Evolutionary conservation across 371 early-diverging fungal species (phyloP).

Genomic region (Mucor piriformis): DNA sequence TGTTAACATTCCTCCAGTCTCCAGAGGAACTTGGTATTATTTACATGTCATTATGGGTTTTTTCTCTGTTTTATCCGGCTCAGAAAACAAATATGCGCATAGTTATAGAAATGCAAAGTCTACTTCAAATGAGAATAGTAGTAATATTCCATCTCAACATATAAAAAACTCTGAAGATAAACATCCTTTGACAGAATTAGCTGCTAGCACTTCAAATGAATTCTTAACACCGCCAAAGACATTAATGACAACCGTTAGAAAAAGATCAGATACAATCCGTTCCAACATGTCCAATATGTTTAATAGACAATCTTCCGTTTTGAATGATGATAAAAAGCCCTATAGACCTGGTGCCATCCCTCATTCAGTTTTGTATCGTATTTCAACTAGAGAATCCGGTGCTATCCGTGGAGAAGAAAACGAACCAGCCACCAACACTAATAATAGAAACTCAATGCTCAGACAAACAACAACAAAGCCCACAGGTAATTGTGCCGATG

Average conservation of each 20-base stretch:
- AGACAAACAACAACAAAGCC: slow-evolving; percentile 16
- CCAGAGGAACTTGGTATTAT: slow-evolving; percentile 44
- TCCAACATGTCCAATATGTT: slow-evolving; percentile 43
- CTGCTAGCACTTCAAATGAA: background rate
- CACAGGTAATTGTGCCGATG: slow-evolving; percentile 20
- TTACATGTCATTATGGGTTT: slow-evolving; percentile 37
- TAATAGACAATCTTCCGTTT: slow-evolving; percentile 11
- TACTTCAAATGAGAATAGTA: background rate
- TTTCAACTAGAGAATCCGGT: slow-evolving; percentile 21
- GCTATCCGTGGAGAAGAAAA: slow-evolving; percentile 19
- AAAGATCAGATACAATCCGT: slow-evolving; percentile 47
- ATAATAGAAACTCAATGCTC: slow-evolving; percentile 5
- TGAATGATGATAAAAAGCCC: slow-evolving; percentile 19
- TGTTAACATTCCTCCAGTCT: slow-evolving; percentile 47
- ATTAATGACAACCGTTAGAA: slow-evolving; percentile 36
- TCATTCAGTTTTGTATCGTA: slow-evolving; percentile 51
- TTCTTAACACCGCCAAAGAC: slow-evolving; percentile 11
- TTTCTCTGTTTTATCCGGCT: slow-evolving; percentile 32
- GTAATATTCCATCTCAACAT: background rate
- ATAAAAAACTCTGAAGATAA: slow-evolving; percentile 16
- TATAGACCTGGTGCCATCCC: slow-evolving; percentile 55
- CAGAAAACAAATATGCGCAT: slow-evolving; percentile 31
- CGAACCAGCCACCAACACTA: background rate
- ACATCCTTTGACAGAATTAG: slow-evolving; percentile 12
- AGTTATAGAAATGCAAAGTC: slow-evolving; percentile 20